Percentiles rank a stretch among this genome's conserved stretches.
These are phyloP conservation scores for Dillenia turbinata DNA, from an alignment of 164 flowering plant species.

Conservation along the genomic window DNA sequence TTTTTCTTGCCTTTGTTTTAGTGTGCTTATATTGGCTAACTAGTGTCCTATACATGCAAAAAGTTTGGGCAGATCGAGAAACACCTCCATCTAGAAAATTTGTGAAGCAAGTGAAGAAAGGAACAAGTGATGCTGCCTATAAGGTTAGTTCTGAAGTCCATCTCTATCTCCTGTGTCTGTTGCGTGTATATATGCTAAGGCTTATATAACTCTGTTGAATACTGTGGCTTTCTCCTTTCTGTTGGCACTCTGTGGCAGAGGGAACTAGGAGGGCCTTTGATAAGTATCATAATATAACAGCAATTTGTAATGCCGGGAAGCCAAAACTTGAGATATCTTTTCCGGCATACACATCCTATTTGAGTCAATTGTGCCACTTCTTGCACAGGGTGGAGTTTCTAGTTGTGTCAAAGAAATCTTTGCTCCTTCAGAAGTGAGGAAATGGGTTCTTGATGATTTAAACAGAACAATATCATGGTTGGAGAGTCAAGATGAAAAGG, in stretches of 20 bases:
- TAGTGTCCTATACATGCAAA: neutral
- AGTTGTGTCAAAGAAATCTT: conserved; percentile 24
- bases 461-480: conserved; percentile 72
- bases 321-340: neutral
- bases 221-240: too few species aligned
- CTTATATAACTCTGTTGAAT: too few species aligned
- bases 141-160: conserved; percentile 30
- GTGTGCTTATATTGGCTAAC: too few species aligned
- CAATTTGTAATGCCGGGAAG: too few species aligned
- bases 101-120: conserved; percentile 33
- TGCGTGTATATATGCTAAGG: too few species aligned
- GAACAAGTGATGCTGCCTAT: conserved; percentile 20
- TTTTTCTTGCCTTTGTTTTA: too few species aligned
- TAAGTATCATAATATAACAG: too few species aligned
- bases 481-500: conserved; percentile 87
- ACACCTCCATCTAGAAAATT: conserved; percentile 29
- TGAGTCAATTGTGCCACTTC: conserved; percentile 7
- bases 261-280: too few species aligned
- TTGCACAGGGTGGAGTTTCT: conserved; percentile 33
- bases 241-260: too few species aligned
- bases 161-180: too few species aligned
- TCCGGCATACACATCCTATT: neutral
- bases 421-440: conserved; percentile 59
- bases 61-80: conserved; percentile 39
- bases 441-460: conserved; percentile 77